Evolutionary conservation across 352 stramenopile species (phyloP), one percentile per base, ranked within the genome.

Genomic region (Globisporangium rhizosaccharum): DNA sequence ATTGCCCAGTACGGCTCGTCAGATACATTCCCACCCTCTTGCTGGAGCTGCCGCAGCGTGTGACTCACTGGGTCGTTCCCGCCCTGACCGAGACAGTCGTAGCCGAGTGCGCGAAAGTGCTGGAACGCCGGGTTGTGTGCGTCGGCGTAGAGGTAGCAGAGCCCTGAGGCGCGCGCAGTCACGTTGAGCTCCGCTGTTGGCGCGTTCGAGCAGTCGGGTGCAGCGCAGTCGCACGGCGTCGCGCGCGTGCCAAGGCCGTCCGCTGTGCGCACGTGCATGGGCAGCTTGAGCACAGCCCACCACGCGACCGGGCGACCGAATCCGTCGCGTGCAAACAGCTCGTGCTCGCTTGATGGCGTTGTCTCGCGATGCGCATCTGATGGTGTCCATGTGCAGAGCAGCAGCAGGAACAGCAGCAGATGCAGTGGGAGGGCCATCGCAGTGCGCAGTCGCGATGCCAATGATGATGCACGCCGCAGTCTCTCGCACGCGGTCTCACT

Each of bases 141-240:
- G 66, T 92, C 83, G 3, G 81, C 83, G 59, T 92, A 92, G 25
- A 92, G 64, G 54, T 92, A 92, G 67, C 83, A 92, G 17, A 92
- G 79, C 0, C 83, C 83, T 30, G 71, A 53, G 3, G 75, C 72
- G 48, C 83, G 69, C n/a, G 67, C 48, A 2, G 58, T 63, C 28
- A 65, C 63, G 28, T 79, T 53, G 33, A 73, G 71, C 3, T 52
- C 37, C 3, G 69, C 59, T 0, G 73, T 88, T 1, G 71, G 50
- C 9, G 86, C 73, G 30, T 85, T 79, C 33, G 65, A 58, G 59
- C 83, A 93, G 53, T 75, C 55, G 0, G 83, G 81, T 3, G 71
- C 62, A 5, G 69, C 52, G 62, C 83, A 93, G 63, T 90, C 79
- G 63, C 83, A 93, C 12, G 81, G 79, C 33, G 77, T 91, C 12